Evolutionary conservation across 2,329 filamentous ascomycete species (phyloP).

Genomic region (Venturia oleaginea): DNA sequence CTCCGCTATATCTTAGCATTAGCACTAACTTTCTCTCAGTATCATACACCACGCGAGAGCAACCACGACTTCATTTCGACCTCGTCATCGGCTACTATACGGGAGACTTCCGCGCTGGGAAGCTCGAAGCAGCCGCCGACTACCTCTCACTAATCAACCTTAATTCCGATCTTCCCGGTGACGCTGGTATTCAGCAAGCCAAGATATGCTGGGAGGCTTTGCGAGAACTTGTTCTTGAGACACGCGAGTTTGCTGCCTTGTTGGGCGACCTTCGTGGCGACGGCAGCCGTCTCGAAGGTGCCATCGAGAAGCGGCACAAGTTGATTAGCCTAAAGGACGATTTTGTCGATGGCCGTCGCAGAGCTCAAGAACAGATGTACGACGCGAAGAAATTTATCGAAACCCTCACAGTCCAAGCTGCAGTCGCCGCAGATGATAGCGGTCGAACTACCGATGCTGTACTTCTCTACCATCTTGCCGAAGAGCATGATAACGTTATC

Average conservation of each 20-base stretch:
- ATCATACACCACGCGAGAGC: conserved; percentile 55
- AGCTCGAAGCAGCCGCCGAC: conserved; percentile 82
- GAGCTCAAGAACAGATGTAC: conserved; percentile 42
- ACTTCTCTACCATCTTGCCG: conserved; percentile 85
- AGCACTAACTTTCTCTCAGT: conserved; percentile 18
- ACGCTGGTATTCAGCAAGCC: conserved; percentile 66
- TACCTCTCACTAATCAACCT: conserved; percentile 88
- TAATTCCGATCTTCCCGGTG: conserved; percentile 71
- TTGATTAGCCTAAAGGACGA: conserved; percentile 49
- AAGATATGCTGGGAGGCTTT: conserved; percentile 85
- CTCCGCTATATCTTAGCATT: conserved; percentile 3
- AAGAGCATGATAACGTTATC: conserved; percentile 92
- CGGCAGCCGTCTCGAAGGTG: conserved; percentile 73
- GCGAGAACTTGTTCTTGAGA: conserved; percentile 91
- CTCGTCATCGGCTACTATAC: conserved; percentile 94
- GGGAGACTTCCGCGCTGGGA: conserved; percentile 83
- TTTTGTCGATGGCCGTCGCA: conserved; percentile 2
- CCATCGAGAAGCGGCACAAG: conserved; percentile 75
- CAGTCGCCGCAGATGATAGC: conserved; percentile 86
- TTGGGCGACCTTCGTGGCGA: conserved; percentile 85
- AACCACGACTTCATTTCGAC: conserved; percentile 86
- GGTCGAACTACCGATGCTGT: conserved; percentile 90
- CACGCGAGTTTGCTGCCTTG: conserved; percentile 86
- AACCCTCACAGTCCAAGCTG: conserved; percentile 87
- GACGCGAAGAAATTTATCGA: conserved; percentile 79